Evolutionary conservation across 2,329 filamentous ascomycete species (phyloP).

Genomic region (Diatrype stigma): DNA sequence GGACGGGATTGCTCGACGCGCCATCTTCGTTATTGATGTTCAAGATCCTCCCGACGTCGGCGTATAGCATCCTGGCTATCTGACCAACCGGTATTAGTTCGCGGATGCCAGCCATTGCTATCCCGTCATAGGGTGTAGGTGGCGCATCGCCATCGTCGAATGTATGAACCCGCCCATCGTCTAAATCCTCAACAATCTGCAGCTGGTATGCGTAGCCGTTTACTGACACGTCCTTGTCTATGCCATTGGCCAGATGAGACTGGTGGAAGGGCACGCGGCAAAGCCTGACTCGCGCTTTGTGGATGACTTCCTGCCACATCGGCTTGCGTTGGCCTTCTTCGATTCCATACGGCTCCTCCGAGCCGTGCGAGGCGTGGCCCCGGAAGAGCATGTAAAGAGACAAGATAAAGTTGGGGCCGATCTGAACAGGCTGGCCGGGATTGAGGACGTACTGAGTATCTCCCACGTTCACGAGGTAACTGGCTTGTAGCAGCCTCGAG

Average conservation of each 20-base stretch:
- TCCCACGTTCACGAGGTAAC: conserved; percentile 81
- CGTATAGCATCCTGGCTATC: conserved; percentile 89
- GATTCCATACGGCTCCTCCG: conserved; percentile 40
- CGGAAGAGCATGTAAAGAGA: conserved; percentile 95
- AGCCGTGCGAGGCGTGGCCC: conserved; percentile 59
- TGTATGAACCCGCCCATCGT: conserved; percentile 52
- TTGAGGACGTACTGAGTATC: conserved; percentile 75
- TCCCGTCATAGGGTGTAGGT: conserved; percentile 34
- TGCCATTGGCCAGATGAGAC: conserved; percentile 2
- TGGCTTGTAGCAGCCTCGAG: conserved; percentile 85
- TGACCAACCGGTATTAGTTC: conserved; percentile 52
- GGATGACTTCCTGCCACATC: conserved; percentile 94
- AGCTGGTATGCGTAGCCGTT: conserved; percentile 69
- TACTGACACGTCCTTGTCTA: conserved; percentile 29
- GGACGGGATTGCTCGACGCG: conserved; percentile 67
- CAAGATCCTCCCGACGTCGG: conserved; percentile 82
- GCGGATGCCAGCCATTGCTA: conserved; percentile 42
- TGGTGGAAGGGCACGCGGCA: conserved; percentile 55
- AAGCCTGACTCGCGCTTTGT: conserved; percentile 83
- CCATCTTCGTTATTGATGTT: conserved; percentile 63
- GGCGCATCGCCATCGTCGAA: conserved; percentile 26
- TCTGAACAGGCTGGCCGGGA: conserved; percentile 64
- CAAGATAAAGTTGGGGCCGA: conserved; percentile 80
- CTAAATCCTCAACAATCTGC: conserved; percentile 75
- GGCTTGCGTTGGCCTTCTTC: conserved; percentile 57